Evolutionary conservation across 2,329 filamentous ascomycete genomes (phyloP).

Genomic region (Fusarium buxicola): DNA sequence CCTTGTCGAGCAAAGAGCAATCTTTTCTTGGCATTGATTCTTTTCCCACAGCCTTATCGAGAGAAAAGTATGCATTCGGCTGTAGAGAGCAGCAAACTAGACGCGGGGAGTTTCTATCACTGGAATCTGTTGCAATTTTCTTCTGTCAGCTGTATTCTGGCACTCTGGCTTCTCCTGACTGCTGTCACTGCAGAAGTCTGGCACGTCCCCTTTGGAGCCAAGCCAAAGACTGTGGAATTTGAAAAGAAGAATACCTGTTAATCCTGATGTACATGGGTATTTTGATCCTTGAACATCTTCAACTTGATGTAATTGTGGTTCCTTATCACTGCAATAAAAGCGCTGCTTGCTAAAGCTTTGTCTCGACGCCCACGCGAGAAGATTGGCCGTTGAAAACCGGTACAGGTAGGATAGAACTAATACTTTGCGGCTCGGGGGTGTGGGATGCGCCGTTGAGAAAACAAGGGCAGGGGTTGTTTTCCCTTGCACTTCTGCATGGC

Average conservation of each 20-base stretch:
- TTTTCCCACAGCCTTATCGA: not conserved
- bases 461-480: conserved; percentile 24
- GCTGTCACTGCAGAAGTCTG: not conserved
- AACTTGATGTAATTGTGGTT: not conserved
- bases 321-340: not conserved
- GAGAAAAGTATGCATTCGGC: not conserved
- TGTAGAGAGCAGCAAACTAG: not conserved
- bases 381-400: not conserved
- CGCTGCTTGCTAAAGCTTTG: not conserved
- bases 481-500: not conserved
- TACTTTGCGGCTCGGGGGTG: conserved; percentile 1
- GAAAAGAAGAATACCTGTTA: no score
- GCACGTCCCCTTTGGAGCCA: not conserved
- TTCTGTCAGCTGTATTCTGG: conserved; percentile 6
- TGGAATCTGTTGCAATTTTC: not conserved
- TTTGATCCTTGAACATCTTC: no score
- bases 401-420: conserved; percentile 8
- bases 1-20: not conserved
- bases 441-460: conserved; percentile 13
- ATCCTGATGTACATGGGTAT: no score
- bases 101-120: conserved; percentile 19
- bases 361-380: conserved; percentile 1
- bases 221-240: no score
- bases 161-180: no score
- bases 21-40: conserved; percentile 2